Percentiles rank a stretch among this genome's conserved stretches.
phyloP scores from a whole-genome alignment of 345 rosid genomes.

The Alliaria petiolata region DNA sequence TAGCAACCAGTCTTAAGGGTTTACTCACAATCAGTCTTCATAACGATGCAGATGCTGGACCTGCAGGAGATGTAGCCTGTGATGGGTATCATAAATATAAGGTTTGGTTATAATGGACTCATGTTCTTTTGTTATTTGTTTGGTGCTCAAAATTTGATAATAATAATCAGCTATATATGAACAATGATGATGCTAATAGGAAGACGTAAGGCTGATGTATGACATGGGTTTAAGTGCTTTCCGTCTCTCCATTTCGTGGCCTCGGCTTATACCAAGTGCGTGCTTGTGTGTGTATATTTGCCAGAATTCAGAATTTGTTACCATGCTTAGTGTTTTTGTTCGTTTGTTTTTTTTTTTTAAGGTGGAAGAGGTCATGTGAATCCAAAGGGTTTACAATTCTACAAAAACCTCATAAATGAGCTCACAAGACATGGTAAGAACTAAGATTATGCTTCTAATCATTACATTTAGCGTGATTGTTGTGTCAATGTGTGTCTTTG shows the following conservation, averaged over 20 bases:
- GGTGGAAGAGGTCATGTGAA: conserved; percentile 63
- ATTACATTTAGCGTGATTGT: neutral
- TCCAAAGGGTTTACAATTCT: conserved; percentile 48
- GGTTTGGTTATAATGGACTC: conserved; percentile 13
- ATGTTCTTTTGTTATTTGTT: neutral
- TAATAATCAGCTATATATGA: neutral
- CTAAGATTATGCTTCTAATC: neutral
- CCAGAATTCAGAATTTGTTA: neutral
- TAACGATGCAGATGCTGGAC: conserved; percentile 22
- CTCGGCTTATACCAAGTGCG: conserved; percentile 68
- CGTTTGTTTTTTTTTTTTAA: neutral
- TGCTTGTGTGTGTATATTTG: neutral
- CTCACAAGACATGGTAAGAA: conserved; percentile 39
- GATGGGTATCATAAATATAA: conserved; percentile 61
- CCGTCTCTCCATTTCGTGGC: conserved; percentile 74
- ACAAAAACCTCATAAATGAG: conserved; percentile 48
- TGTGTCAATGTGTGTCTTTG: neutral
- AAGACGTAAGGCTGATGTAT: conserved; percentile 67
- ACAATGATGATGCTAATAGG: conserved; percentile 32
- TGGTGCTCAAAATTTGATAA: neutral
- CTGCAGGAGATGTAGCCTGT: conserved; percentile 39
- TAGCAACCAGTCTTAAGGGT: neutral
- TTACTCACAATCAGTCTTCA: neutral
- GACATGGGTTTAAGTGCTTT: conserved; percentile 59
- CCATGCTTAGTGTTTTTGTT: neutral